Conservation (phyloP, 768 basidiomycete genomes). For the Austroboletus festivus region DNA sequence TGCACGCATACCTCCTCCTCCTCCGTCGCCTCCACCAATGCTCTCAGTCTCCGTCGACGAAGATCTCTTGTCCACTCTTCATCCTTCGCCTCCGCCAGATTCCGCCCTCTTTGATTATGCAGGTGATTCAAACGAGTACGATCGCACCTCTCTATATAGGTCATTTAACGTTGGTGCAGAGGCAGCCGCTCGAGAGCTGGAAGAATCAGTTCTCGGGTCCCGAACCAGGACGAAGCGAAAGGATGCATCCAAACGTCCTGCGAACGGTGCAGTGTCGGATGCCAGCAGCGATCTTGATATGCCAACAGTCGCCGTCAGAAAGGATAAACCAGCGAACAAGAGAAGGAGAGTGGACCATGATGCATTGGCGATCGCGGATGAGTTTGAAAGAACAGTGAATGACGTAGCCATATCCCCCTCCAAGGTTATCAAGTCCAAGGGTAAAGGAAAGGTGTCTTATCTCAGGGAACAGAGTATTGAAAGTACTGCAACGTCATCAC, state of each 20-base stretch:
- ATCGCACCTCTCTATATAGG: conserved; percentile 20
- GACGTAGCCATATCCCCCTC: conserved; percentile 37
- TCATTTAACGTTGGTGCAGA: conserved; percentile 38
- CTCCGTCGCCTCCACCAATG: conserved; percentile 37
- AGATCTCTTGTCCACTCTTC: conserved; percentile 35
- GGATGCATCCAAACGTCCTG: conserved; percentile 49
- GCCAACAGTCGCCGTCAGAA: conserved; percentile 31
- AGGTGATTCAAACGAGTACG: conserved; percentile 24
- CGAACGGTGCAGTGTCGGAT: conserved; percentile 50
- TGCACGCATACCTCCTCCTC: conserved; percentile 42
- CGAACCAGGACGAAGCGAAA: conserved; percentile 38
- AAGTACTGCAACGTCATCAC: conserved; percentile 40
- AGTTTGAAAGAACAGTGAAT: conserved; percentile 43
- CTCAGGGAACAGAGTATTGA: conserved; percentile 59
- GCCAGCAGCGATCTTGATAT: conserved; percentile 56
- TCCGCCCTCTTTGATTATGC: conserved; percentile 30
- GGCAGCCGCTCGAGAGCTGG: conserved; percentile 56
- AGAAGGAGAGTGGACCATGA: conserved; percentile 58
- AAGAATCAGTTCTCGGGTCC: conserved; percentile 50
- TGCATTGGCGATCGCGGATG: conserved; percentile 40
- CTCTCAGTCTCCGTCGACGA: conserved; percentile 33
- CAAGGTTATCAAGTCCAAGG: conserved; percentile 41
- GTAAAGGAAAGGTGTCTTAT: conserved; percentile 48
- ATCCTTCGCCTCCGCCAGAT: conserved; percentile 35
- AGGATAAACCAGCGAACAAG: conserved; percentile 50